Evolutionary conservation across 257 asterid genomes (phyloP), one percentile per base, ranked within the genome.

Genomic region (Handroanthus guayacan): DNA sequence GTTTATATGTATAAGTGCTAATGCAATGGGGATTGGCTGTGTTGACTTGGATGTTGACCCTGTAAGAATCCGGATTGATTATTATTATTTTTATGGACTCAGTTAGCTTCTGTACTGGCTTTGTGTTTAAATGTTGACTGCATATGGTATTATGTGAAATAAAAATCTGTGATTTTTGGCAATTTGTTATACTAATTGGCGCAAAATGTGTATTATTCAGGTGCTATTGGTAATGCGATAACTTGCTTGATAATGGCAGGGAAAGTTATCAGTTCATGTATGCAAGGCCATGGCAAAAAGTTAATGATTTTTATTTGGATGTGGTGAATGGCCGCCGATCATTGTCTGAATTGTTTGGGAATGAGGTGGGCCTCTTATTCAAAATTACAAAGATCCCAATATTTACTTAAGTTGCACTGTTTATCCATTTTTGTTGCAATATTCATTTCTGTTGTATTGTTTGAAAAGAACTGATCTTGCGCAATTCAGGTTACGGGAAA

Each of bases 231-330:
- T 66, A 25, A 65, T 68, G 60, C 10, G 47, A 12, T 47, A 48
- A 67, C 45, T 17, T 66, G 56, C 2, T 55, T 58, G 77, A 63
- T 67, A 63, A 77, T 79, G 83, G 76, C 86, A 95, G 99, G 88
- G 99, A 95, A 85, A 84, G 98, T 78, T 87, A 91, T 78, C 82
- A 92, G 86, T 95, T 87, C 82, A 95, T 89, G 98, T 83, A 83
- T 78, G 83, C 82, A 20, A 91, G 89, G 81, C 92, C 93, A 36
- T 95, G 99, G 98, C 76, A 84, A 51, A 84, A 82, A 71, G 90
- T 95, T 52, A 85, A 80, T 78, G 87, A 86, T 72, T 89, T 92
- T 82, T 95, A 95, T 77, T 80, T 74, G 71, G 89, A 88, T 58
- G 84, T 86, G 87, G 97, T 89, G 83, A 90, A 84, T 67, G 94